Base-by-base conservation (phyloP, 352 stramenopile genomes). In the Thalassiosira hispida region DNA sequence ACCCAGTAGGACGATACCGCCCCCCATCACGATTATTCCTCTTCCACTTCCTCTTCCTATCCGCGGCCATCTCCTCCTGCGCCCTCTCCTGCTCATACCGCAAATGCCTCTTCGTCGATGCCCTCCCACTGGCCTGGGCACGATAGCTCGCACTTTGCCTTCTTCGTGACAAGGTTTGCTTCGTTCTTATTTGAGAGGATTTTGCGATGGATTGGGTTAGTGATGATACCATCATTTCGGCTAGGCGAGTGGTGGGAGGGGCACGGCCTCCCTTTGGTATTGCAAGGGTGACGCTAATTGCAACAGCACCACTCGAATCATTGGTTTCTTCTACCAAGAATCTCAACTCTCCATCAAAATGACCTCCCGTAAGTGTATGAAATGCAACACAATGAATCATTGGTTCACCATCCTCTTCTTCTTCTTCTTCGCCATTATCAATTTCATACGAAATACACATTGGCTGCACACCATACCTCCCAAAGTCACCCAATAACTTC, bases 21-120 rank as follows among this genome's bases (percentile, higher is more conserved):
- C 88, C 88, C 18, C 77, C 75, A 83, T 92, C 80, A 12, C 79
- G 84, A 86, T 93, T 93, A 29, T 75, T 73, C 59, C 83, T 76
- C 68, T 92, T 88, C 86, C 88, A 92, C 47, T 67, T 80, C 56
- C 86, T 80, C 60, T 88, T 83, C 63, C 88, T 80, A 44, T 93
- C 88, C 3, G 57, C 73, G 2, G 86, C 79, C 88, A 93, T 93
- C 75, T 91, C 85, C 79, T 93, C 88, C 38, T 90, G 81, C 42
- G 73, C 47, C 59, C 84, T 85, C 62, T 91, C 84, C 46, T 88
- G 86, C 4, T 87, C 71, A 46, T 82, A 85, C 33, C 77, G 71
- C 25, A 79, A 61, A 33, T 89, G 73, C 18, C 88, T 76, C 67
- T 85, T 85, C 59, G 85, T 62, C 11, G 55, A 52, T n/a, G 84